A percentile compares a stretch with the other conserved stretches of the same genome.
Conservation (phyloP, 2,329 filamentous ascomycete genomes). For the Talaromyces pinophilus region DNA sequence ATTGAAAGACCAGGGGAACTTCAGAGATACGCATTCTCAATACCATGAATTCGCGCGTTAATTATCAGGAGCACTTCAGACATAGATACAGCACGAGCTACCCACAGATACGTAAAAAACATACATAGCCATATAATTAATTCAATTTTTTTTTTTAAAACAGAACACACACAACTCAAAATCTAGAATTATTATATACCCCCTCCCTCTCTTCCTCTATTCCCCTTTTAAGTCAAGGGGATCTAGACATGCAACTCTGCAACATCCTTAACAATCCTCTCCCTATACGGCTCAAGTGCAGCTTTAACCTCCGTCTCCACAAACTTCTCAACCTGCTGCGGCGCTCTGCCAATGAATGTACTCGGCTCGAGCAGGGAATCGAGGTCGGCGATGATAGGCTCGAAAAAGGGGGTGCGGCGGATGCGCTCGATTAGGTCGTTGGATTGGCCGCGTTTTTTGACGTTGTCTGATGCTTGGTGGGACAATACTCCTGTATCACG, state of each 20-base stretch:
- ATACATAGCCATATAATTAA: not conserved
- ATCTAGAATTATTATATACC: constrained; percentile 2
- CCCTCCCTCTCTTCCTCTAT: not conserved
- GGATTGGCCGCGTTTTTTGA: constrained; percentile 69
- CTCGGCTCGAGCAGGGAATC: constrained; percentile 11
- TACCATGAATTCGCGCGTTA: not conserved
- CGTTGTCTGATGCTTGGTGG: constrained; percentile 70
- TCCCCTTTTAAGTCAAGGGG: not conserved
- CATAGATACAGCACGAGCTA: not conserved
- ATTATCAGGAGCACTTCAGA: not conserved
- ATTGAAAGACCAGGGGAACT: not conserved
- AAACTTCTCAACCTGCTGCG: constrained; percentile 9
- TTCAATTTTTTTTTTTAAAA: not conserved
- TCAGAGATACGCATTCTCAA: not conserved
- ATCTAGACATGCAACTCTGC: constrained; percentile 1
- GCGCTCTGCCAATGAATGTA: constrained; percentile 16
- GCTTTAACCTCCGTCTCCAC: not conserved
- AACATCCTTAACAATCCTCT: not conserved
- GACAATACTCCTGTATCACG: constrained; percentile 60
- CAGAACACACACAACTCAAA: not conserved
- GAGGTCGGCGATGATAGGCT: constrained; percentile 11
- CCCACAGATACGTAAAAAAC: not conserved
- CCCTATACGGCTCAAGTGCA: not conserved
- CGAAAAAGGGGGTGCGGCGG: constrained; percentile 70
- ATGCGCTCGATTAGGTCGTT: constrained; percentile 85